Conservation (phyloP, 2,329 filamentous ascomycete genomes). For the Aspergillus pseudoglaucus region DNA sequence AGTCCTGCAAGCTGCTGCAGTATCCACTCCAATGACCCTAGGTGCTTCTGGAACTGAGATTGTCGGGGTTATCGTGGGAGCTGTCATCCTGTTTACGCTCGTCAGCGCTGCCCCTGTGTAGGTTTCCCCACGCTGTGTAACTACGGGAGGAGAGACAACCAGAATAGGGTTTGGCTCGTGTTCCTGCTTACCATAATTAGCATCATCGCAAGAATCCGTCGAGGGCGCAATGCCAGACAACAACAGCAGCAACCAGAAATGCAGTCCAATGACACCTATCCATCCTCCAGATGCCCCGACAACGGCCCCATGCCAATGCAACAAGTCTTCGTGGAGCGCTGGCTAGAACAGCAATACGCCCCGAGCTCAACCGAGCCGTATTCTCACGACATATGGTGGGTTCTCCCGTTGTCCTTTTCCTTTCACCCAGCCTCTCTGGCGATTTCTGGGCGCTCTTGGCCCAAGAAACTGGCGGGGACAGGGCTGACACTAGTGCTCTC, state of each 20-base stretch:
- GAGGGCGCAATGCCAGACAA: neutral
- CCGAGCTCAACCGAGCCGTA: conserved; percentile 13
- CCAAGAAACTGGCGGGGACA: conserved; percentile 13
- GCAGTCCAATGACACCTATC: too few species aligned
- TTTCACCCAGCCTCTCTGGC: conserved; percentile 1
- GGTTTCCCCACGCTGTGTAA: neutral
- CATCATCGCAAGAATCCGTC: conserved; percentile 6
- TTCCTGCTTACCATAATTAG: conserved; percentile 9
- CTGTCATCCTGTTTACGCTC: conserved; percentile 19
- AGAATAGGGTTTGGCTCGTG: conserved; percentile 8
- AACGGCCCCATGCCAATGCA: conserved; percentile 8
- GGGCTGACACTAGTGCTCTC: conserved; percentile 14
- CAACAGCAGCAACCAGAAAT: neutral
- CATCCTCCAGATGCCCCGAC: neutral
- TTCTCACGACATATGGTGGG: conserved; percentile 24
- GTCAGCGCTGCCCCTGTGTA: conserved; percentile 26
- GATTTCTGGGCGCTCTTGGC: conserved; percentile 10
- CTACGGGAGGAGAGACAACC: neutral
- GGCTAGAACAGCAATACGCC: conserved; percentile 20
- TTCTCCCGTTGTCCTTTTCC: conserved; percentile 2
- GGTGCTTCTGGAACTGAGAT: conserved; percentile 17
- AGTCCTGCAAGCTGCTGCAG: neutral
- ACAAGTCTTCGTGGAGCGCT: conserved; percentile 20
- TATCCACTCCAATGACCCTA: conserved; percentile 14
- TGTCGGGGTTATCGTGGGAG: conserved; percentile 25